Conservation (phyloP, 2,329 filamentous ascomycete species). For the Cladophialophora chaetospira region DNA sequence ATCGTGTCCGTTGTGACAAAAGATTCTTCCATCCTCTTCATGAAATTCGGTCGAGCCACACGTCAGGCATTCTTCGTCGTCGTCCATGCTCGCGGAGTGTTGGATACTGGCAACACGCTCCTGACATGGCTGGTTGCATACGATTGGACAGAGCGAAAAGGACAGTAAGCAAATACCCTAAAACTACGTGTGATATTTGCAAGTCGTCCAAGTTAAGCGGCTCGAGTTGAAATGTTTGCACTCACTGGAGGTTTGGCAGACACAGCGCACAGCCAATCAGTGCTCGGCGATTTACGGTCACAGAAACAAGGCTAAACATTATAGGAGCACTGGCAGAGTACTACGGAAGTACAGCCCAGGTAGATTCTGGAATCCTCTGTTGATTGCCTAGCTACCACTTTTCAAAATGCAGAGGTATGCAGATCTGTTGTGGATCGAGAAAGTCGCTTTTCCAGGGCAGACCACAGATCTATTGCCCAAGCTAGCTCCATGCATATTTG, state of each 20-base stretch:
- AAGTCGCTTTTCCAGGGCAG: conserved; percentile 23
- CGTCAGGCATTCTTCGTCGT: conserved; percentile 22
- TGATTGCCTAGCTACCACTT: conserved; percentile 29
- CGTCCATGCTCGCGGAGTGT: conserved; percentile 16
- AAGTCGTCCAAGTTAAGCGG: too few relatives aligned
- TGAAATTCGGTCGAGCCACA: conserved; percentile 29
- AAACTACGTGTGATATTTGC: too few relatives aligned
- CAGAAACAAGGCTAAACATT: not conserved
- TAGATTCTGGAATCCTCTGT: conserved; percentile 17
- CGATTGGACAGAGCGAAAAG: not conserved
- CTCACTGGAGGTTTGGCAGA: not conserved
- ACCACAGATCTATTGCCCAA: conserved; percentile 24
- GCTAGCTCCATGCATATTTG: conserved; percentile 21
- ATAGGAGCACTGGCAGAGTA: not conserved
- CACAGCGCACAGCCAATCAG: not conserved
- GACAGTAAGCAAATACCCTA: too few relatives aligned
- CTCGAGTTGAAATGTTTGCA: too few relatives aligned
- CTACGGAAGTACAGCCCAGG: not conserved
- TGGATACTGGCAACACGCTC: not conserved
- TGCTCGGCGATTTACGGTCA: not conserved
- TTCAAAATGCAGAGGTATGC: conserved; percentile 26
- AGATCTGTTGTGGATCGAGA: conserved; percentile 20
- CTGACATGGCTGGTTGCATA: not conserved
- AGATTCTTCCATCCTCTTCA: conserved; percentile 28
- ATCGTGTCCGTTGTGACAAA: conserved; percentile 31